Base-by-base conservation (phyloP, 1,284 basidiomycete genomes). In the Neolentinus lepideus region DNA sequence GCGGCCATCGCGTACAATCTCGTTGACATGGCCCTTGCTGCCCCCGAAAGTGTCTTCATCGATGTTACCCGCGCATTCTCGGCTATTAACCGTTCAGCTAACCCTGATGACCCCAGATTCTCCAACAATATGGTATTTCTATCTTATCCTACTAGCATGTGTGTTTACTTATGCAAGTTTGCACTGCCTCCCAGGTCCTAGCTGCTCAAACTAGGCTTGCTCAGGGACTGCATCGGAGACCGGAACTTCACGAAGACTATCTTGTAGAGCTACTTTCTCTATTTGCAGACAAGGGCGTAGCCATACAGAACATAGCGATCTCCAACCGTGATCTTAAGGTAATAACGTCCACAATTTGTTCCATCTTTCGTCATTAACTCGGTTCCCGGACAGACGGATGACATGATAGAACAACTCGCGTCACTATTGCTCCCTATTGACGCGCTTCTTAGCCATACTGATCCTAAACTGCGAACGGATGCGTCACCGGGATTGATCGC, bases 1-100 rank as follows among this genome's bases (percentile, higher is more conserved):
- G 90, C 92, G 26, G 89, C 92, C 1, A 95, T 98, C 60, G 86
- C 94, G 2, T 89, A 90, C 67, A 94, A 94, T 65, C 77, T 98
- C 9, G 93, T 97, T 2, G 92, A 95, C 56, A 78, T 98, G 22
- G 94, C 93, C 0, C 75, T 96, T 26, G 80, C 81, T 47, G 88
- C 90, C 1, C 88, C 91, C 1, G 81, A 87, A 58, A 79, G 77
- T 57, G 82, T 91, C 9, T 94, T 98, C 63, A 69, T 84, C 25
- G 95, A 98, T 60, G 90, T 97, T 58, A 86, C 94, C 55, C 80
- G 85, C 50, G 85, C 87, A 0, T 92, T 98, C 66, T 94, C 92
- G 12, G 73, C 81, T n/a, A 90, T 95, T 55, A 94, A 90, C 62
- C 84, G 91, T 47, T 85, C 84, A 16, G 84, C 90, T 22, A 89